phyloP scores from a whole-genome alignment of 345 rosid species.

The Dipteronia sinensis region DNA sequence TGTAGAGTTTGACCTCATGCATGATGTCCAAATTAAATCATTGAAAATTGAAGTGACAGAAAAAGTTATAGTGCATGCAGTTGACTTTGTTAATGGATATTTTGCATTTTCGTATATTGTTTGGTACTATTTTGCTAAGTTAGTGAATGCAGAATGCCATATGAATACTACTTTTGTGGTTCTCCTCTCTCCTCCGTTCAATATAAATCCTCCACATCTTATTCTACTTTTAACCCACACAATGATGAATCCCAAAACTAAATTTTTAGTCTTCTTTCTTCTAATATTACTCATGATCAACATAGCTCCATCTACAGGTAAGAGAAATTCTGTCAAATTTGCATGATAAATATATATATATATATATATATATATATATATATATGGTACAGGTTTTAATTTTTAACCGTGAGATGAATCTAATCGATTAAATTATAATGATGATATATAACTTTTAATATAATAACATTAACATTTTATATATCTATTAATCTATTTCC shows the following conservation, averaged over 20 bases:
- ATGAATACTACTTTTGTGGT: slow-evolving; percentile 18
- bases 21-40: too few relatives aligned
- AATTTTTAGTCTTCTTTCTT: slow-evolving; percentile 19
- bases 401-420: too few relatives aligned
- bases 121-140: slow-evolving; percentile 26
- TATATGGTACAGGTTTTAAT: neutral
- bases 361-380: too few relatives aligned
- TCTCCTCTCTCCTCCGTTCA: neutral
- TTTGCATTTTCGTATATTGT: slow-evolving; percentile 16
- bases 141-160: slow-evolving; percentile 29
- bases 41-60: slow-evolving; percentile 5
- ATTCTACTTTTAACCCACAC: neutral
- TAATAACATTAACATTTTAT: neutral
- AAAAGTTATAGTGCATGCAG: slow-evolving; percentile 18
- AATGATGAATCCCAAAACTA: slow-evolving; percentile 30
- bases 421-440: neutral
- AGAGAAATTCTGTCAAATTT: neutral
- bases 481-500: neutral
- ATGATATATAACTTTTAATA: too few relatives aligned
- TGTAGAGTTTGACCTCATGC: too few relatives aligned
- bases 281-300: slow-evolving; percentile 25
- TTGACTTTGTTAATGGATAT: slow-evolving; percentile 22
- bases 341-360: too few relatives aligned
- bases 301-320: slow-evolving; percentile 26
- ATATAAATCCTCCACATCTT: slow-evolving; percentile 23